Evolutionary conservation across 306 rosid genomes (phyloP).

Genomic region (Dalbergia cultrata): DNA sequence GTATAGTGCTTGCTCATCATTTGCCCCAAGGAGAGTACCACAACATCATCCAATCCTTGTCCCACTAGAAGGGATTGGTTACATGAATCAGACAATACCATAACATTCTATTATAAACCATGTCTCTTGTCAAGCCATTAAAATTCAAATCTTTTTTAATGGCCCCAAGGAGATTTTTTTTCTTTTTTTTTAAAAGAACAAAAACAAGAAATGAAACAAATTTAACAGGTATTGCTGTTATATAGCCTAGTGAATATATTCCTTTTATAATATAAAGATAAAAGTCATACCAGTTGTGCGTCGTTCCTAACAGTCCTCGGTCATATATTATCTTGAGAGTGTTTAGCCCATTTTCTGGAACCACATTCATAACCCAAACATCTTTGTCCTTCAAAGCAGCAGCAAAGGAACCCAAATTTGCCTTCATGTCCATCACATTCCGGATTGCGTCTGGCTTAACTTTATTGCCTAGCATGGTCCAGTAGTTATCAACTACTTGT

Average conservation of each 20-base stretch:
- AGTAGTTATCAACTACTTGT: conserved; percentile 72
- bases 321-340: conserved; percentile 90
- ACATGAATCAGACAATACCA: not conserved
- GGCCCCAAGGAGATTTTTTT: not conserved
- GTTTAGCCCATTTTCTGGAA: conserved; percentile 87
- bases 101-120: too few relatives aligned
- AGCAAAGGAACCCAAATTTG: conserved; percentile 87
- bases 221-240: conserved; percentile 22
- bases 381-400: conserved; percentile 88
- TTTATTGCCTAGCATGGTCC: conserved; percentile 77
- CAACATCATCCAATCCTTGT: not conserved
- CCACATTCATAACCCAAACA: conserved; percentile 97
- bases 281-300: conserved; percentile 79
- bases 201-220: conserved; percentile 9
- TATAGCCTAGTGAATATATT: conserved; percentile 18
- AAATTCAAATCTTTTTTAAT: too few relatives aligned
- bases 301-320: conserved; percentile 89
- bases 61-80: not conserved
- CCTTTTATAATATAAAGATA: conserved; percentile 3
- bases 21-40: conserved; percentile 2
- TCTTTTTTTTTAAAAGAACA: not conserved
- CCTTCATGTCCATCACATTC: conserved; percentile 98
- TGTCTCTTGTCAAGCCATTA: not conserved
- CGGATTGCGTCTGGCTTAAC: conserved; percentile 71
- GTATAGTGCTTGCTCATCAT: conserved; percentile 24